Base-by-base conservation (phyloP, 2,329 filamentous ascomycete genomes). In the Zalaria sp. region DNA sequence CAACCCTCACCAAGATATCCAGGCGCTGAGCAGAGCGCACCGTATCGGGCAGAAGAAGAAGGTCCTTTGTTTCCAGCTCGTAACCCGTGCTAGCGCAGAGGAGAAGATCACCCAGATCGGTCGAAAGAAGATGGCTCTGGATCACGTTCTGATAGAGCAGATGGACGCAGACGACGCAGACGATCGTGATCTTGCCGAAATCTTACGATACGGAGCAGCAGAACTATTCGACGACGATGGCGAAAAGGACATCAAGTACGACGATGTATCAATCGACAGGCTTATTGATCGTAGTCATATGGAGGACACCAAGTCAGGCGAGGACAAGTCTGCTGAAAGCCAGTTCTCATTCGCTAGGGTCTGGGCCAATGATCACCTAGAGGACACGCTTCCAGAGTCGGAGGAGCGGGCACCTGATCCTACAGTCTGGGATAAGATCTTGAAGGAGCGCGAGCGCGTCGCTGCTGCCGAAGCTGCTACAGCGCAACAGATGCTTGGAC, bases 91-190 rank as follows among this genome's bases (percentile, higher is more conserved):
- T 34, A 89, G 81, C 27, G 86, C 83, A 0, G 91, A 98, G 58
- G 91, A 98, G 62, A 88, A 89, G 56, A 96, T 98, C 42, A 83
- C 96, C 68, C 85, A 95, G 58, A 86, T 93, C 51, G 91, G 91
- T 4, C 82, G 86, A 52, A 93, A 85, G 62, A 98, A 98, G 65
- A 86, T 98, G 77, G 86, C 86, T 0, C 73, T 98, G 0, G 91
- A 98, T 53, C 88, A 96, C 59, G 83, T 91, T 1, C 73, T 98
- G 18, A 95, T 98, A 45, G 88, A 96, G 57, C 81, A 78, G 41
- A 86, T 98, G 75, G 85, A 88, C 43, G 75, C 78, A 2, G 80
- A 88, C n/a, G 82, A 91, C 37, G 75, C 89, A 32, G 78, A 76
- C 5, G 78, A 79, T 5, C 72, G 82, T 45, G 87, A 96, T 54